Percentiles rank a stretch among this genome's conserved stretches.
phyloP scores from a whole-genome alignment of 495 filamentous ascomycete genomes.

The Cenococcum geophilum region DNA sequence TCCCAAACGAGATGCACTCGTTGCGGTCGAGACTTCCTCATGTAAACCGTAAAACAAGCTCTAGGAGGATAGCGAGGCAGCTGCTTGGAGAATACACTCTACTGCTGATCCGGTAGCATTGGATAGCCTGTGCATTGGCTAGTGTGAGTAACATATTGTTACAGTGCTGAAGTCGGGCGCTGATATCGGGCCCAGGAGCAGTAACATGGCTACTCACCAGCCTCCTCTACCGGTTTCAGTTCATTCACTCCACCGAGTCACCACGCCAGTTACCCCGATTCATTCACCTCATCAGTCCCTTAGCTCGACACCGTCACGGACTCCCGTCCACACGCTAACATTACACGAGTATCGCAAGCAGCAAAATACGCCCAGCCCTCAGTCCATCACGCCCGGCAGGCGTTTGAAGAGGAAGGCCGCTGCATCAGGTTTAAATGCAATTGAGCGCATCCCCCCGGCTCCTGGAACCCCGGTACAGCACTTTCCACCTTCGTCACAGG shows the following conservation, averaged over 20 bases:
- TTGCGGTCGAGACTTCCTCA: neutral
- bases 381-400: constrained; percentile 17
- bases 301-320: constrained; percentile 28
- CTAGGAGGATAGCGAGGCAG: neutral
- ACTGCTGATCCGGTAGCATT: too few relatives aligned
- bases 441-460: constrained; percentile 26
- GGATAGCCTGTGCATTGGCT: too few relatives aligned
- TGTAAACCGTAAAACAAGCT: neutral
- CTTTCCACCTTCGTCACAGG: constrained; percentile 10
- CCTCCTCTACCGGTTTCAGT: neutral
- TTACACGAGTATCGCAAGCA: constrained; percentile 36
- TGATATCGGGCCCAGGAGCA: neutral
- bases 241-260: neutral
- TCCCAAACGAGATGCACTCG: neutral
- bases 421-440: constrained; percentile 23
- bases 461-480: neutral
- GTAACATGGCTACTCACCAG: neutral
- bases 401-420: constrained; percentile 30
- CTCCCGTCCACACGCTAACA: constrained; percentile 26
- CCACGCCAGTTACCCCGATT: constrained; percentile 21
- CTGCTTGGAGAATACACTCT: neutral
- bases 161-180: neutral
- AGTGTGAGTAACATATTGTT: neutral
- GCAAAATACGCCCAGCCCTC: constrained; percentile 29
- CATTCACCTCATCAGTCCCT: constrained; percentile 31